These are phyloP conservation scores for Epichloe sibirici DNA, from an alignment of 2,329 filamentous ascomycete genomes.

Conservation along the genomic window DNA sequence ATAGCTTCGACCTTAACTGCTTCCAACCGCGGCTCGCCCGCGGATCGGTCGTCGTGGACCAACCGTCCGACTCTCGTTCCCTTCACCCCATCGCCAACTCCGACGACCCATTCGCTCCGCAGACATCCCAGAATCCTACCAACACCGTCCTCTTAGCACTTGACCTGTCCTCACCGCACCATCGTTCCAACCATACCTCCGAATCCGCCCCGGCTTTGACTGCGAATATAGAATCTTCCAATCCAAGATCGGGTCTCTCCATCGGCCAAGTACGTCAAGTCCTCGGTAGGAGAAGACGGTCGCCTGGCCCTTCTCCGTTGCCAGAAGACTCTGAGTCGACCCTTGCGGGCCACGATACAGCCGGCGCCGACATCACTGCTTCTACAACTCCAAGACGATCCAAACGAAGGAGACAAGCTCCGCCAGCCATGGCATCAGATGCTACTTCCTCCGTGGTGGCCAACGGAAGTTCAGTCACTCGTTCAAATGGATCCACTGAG, in stretches of 20 bases:
- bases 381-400: conserved; percentile 13
- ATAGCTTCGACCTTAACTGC: conserved; percentile 5
- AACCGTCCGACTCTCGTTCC: conserved; percentile 21
- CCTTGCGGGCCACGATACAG: conserved; percentile 13
- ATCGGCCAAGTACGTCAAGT: conserved; percentile 24
- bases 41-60: conserved; percentile 31
- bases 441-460: conserved; percentile 35
- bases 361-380: conserved; percentile 7
- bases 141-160: conserved; percentile 33
- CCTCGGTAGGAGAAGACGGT: conserved; percentile 45
- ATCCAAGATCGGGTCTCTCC: conserved; percentile 14
- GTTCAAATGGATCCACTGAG: conserved; percentile 31
- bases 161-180: conserved; percentile 13
- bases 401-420: conserved; percentile 45
- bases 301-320: conserved; percentile 26
- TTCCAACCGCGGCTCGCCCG: conserved; percentile 25
- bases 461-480: conserved; percentile 38
- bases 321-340: conserved; percentile 15
- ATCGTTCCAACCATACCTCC: conserved; percentile 12
- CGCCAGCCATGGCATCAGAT: conserved; percentile 50
- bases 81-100: conserved; percentile 29
- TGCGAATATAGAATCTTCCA: conserved; percentile 30
- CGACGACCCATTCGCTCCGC: conserved; percentile 53
- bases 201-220: conserved; percentile 18
- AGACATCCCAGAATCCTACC: conserved; percentile 34